Evolutionary conservation across 106 monocot genomes (phyloP).

Genomic region (Allium fistulosum): DNA sequence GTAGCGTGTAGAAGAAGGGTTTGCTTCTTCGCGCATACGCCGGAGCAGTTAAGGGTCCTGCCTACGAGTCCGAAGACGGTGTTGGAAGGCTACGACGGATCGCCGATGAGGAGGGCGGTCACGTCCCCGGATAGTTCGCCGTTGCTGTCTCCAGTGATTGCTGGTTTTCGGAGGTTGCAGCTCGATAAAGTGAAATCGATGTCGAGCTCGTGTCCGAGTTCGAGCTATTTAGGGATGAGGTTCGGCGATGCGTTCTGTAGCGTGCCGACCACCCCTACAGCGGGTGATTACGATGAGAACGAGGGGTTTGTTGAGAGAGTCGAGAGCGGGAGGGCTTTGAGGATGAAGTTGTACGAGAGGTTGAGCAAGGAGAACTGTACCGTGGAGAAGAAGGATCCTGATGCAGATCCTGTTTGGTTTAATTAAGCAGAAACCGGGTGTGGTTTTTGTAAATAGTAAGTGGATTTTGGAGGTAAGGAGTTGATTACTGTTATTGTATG

Average conservation of each 20-base stretch:
- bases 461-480: not conserved
- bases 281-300: slow-evolving; percentile 16
- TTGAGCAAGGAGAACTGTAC: slow-evolving; percentile 39
- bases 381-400: not conserved
- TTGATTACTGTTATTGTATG: no score
- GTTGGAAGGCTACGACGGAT: slow-evolving; percentile 21
- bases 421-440: no score
- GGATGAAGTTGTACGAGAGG: slow-evolving; percentile 68
- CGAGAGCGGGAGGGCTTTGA: slow-evolving; percentile 73
- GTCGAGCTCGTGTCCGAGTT: slow-evolving; percentile 30
- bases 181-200: slow-evolving; percentile 16
- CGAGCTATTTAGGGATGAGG: slow-evolving; percentile 9
- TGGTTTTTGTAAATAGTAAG: not conserved
- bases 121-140: slow-evolving; percentile 37
- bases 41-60: slow-evolving; percentile 46
- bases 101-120: slow-evolving; percentile 10
- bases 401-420: not conserved
- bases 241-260: slow-evolving; percentile 32
- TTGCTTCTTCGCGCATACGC: slow-evolving; percentile 70
- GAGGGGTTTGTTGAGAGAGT: slow-evolving; percentile 36
- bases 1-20: slow-evolving; percentile 33
- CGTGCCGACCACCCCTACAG: slow-evolving; percentile 50
- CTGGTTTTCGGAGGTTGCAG: slow-evolving; percentile 1
- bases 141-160: slow-evolving; percentile 10
- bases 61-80: slow-evolving; percentile 6